Percentiles rank a stretch among this genome's conserved stretches.
Conservation (phyloP, 2,329 filamentous ascomycete genomes). For the Sporothrix humicola region DNA sequence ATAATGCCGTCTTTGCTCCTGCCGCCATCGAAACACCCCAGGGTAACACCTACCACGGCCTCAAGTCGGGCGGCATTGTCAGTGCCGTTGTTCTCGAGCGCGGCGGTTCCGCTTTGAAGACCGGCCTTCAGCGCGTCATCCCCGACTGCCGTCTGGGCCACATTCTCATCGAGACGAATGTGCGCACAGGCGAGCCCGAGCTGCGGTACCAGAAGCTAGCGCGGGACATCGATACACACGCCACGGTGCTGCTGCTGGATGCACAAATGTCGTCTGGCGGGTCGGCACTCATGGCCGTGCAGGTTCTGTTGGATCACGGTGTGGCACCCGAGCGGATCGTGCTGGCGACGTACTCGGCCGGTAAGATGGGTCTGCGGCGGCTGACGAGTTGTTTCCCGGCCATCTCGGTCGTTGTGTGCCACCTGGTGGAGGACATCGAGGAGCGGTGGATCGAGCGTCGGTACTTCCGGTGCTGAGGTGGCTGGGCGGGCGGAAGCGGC, state of each 20-base stretch:
- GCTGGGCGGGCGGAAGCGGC: too few species aligned
- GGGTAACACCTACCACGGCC: constrained; percentile 71
- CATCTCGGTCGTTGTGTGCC: constrained; percentile 83
- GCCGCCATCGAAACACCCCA: constrained; percentile 72
- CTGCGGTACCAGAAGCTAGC: constrained; percentile 87
- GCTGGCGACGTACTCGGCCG: constrained; percentile 90
- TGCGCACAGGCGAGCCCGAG: constrained; percentile 85
- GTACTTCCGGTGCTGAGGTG: constrained; percentile 80
- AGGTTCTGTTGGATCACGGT: constrained; percentile 93
- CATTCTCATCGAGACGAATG: constrained; percentile 87
- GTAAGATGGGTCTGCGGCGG: constrained; percentile 80
- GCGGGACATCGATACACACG: constrained; percentile 72
- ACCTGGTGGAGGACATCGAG: constrained; percentile 80
- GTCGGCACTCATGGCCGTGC: constrained; percentile 86
- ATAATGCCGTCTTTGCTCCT: constrained; percentile 73
- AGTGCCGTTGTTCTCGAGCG: constrained; percentile 88
- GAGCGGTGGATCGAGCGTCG: constrained; percentile 87
- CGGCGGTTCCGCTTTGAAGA: constrained; percentile 86
- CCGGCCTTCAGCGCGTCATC: constrained; percentile 84
- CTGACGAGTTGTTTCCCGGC: constrained; percentile 87
- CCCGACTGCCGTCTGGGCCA: constrained; percentile 91
- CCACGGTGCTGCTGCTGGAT: constrained; percentile 80
- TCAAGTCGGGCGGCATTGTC: constrained; percentile 72
- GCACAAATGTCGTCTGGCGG: constrained; percentile 95
- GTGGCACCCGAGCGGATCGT: constrained; percentile 84